A percentile compares a stretch with the other conserved stretches of the same genome.
These are phyloP conservation scores for Arthromyces matolae DNA, from an alignment of 768 basidiomycete species.

Conservation along the genomic window DNA sequence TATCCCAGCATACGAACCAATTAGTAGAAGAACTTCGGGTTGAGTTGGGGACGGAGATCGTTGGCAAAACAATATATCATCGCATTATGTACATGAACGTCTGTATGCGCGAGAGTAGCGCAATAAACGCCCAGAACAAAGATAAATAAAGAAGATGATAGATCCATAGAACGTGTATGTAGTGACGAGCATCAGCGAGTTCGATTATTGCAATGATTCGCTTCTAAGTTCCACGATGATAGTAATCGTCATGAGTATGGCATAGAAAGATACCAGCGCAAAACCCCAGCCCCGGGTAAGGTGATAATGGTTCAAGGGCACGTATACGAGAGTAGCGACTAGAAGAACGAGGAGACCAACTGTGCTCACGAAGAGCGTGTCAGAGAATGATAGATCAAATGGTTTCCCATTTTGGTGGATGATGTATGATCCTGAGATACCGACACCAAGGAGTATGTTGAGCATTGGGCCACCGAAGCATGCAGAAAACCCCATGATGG, in stretches of 20 bases:
- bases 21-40: no score
- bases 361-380: conserved; percentile 80
- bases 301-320: conserved; percentile 81
- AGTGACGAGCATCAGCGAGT: no score
- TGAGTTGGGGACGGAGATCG: no score
- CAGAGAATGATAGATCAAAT: conserved; percentile 74
- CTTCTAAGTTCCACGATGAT: conserved; percentile 69
- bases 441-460: conserved; percentile 87
- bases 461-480: conserved; percentile 94
- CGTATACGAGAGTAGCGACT: conserved; percentile 70
- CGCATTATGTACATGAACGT: no score
- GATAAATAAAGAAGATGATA: background rate
- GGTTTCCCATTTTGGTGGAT: conserved; percentile 60
- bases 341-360: conserved; percentile 79
- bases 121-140: background rate
- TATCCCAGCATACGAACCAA: no score
- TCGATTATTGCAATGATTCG: conserved; percentile 4
- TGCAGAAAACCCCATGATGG: conserved; percentile 92
- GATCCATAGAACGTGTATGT: background rate
- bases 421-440: conserved; percentile 86
- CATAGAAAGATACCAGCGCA: conserved; percentile 71
- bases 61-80: no score
- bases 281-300: conserved; percentile 81
- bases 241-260: conserved; percentile 73
- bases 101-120: no score